A percentile compares a stretch with the other conserved stretches of the same genome.
Conservation (phyloP, 2,329 filamentous ascomycete species). For the Fonsecaea monophora region DNA sequence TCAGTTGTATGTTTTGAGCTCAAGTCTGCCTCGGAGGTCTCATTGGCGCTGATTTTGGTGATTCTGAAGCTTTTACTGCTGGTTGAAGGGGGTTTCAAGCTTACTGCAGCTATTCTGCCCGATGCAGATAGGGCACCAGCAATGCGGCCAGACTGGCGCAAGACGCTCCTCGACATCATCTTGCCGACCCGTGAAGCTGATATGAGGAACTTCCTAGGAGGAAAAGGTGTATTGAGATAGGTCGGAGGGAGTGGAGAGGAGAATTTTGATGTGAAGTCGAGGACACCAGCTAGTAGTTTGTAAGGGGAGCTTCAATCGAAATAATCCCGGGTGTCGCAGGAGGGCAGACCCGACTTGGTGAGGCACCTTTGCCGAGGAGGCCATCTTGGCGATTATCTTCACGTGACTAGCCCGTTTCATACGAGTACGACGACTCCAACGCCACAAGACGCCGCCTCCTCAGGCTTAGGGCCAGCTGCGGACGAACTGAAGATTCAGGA, state of each 20-base stretch:
- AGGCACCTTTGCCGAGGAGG: slow-evolving; percentile 18
- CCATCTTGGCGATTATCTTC: slow-evolving; percentile 6
- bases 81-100: slow-evolving; percentile 60
- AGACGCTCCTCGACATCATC: slow-evolving; percentile 97
- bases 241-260: slow-evolving; percentile 52
- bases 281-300: slow-evolving; percentile 26
- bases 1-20: slow-evolving; percentile 19
- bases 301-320: slow-evolving; percentile 31
- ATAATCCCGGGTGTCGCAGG: slow-evolving; percentile 18
- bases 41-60: slow-evolving; percentile 50
- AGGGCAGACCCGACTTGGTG: neutral
- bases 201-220: slow-evolving; percentile 33
- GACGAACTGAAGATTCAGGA: slow-evolving; percentile 18
- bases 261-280: slow-evolving; percentile 32
- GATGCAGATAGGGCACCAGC: slow-evolving; percentile 91
- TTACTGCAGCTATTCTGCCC: slow-evolving; percentile 92
- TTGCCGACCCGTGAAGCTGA: slow-evolving; percentile 52
- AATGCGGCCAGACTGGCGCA: slow-evolving; percentile 94
- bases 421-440: neutral
- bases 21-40: slow-evolving; percentile 12
- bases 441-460: slow-evolving; percentile 1
- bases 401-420: slow-evolving; percentile 17
- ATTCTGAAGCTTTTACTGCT: slow-evolving; percentile 51
- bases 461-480: slow-evolving; percentile 12
- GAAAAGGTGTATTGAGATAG: slow-evolving; percentile 40